Evolutionary conservation across 805 yeast genomes (phyloP).

Genomic region (Debaryomyces hansenii): DNA sequence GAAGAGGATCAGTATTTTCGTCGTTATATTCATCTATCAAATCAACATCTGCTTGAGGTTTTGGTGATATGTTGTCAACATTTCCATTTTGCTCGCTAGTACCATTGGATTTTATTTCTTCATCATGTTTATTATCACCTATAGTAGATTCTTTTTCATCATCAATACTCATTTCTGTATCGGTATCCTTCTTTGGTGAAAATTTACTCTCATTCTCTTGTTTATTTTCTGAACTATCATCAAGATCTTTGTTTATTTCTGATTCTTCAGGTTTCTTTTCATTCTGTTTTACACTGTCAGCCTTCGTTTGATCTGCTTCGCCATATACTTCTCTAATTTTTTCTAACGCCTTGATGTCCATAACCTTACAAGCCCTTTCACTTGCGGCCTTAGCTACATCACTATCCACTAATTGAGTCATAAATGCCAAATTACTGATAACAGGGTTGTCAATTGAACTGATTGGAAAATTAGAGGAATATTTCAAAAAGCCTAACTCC

Average conservation of each 20-base stretch:
- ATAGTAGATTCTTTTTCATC: not conserved
- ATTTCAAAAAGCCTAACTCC: conserved; percentile 72
- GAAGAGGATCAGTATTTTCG: not conserved
- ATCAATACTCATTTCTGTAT: not conserved
- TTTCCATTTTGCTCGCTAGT: conserved; percentile 6
- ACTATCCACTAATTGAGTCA: conserved; percentile 82
- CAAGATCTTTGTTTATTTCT: conserved; percentile 11
- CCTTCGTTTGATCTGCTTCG: conserved; percentile 7
- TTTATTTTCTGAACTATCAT: not conserved
- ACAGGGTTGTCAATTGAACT: conserved; percentile 90
- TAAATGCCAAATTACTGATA: conserved; percentile 85
- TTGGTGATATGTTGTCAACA: conserved; percentile 11
- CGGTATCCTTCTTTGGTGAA: not conserved
- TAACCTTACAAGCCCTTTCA: conserved; percentile 52
- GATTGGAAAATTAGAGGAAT: conserved; percentile 81
- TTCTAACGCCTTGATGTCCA: conserved; percentile 43
- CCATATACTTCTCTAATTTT: conserved; percentile 37
- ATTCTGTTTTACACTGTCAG: conserved; percentile 2
- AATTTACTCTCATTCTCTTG: not conserved
- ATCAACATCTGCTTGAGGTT: conserved; percentile 1
- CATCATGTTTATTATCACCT: not conserved
- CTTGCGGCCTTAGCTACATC: conserved; percentile 85
- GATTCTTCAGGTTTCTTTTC: conserved; percentile 11
- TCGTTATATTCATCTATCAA: not conserved
- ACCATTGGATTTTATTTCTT: not conserved